These are phyloP conservation scores for Cicer arietinum DNA, from an alignment of 306 rosid species.

Conservation along the genomic window DNA sequence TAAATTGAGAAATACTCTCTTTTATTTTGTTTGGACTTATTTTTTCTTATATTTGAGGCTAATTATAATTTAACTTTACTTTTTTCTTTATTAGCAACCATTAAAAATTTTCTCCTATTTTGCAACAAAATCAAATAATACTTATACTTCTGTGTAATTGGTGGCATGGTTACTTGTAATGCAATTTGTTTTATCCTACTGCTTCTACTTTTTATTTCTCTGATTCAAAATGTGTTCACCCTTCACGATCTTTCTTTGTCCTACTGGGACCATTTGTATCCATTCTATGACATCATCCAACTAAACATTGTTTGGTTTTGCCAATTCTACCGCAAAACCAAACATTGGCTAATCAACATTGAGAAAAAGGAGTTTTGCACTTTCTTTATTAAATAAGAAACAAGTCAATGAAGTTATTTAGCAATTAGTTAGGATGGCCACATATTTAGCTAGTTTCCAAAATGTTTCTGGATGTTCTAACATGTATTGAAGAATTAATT, in stretches of 20 bases:
- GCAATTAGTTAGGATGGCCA: too few relatives aligned
- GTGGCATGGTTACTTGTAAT: not conserved
- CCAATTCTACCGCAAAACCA: too few relatives aligned
- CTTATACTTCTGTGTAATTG: slow-evolving; percentile 3
- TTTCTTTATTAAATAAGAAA: too few relatives aligned
- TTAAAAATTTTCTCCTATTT: too few relatives aligned
- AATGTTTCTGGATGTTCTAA: too few relatives aligned
- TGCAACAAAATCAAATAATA: slow-evolving; percentile 11
- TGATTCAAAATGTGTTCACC: slow-evolving; percentile 19
- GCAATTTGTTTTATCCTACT: slow-evolving; percentile 37
- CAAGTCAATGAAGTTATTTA: too few relatives aligned
- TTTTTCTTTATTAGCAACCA: not conserved
- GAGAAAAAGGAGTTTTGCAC: too few relatives aligned
- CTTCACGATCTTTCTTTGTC: slow-evolving; percentile 1
- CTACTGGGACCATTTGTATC: slow-evolving; percentile 7
- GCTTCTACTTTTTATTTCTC: slow-evolving; percentile 43
- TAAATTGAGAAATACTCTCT: not conserved
- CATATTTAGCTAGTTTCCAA: too few relatives aligned
- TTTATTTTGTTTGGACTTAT: too few relatives aligned
- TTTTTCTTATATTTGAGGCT: too few relatives aligned
- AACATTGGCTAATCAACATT: too few relatives aligned
- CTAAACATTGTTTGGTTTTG: not conserved
- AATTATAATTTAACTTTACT: not conserved
- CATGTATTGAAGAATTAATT: too few relatives aligned
- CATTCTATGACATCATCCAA: slow-evolving; percentile 10